Conservation (phyloP, 1,284 basidiomycete genomes). For the Xanthoconium separans region DNA sequence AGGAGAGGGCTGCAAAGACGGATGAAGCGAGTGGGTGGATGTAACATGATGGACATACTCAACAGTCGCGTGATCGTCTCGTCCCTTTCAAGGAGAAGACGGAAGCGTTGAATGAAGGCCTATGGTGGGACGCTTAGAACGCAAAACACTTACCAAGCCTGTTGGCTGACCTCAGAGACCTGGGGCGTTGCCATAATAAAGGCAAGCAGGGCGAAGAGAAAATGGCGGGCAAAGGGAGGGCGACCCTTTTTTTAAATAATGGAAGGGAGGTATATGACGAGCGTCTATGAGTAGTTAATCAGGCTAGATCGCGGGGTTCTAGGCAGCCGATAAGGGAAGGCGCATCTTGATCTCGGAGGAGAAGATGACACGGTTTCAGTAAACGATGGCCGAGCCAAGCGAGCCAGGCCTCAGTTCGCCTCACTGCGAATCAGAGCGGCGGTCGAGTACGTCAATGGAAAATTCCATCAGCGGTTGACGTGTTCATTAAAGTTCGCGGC, state of each 20-base stretch:
- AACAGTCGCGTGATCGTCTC: slow-evolving; percentile 59
- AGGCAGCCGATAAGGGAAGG: slow-evolving; percentile 35
- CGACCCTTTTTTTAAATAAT: slow-evolving; percentile 44
- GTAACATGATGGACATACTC: slow-evolving; percentile 39
- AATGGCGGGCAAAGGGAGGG: slow-evolving; percentile 35
- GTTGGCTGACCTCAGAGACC: slow-evolving; percentile 55
- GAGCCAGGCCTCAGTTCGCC: slow-evolving; percentile 31
- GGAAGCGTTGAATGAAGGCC: slow-evolving; percentile 22
- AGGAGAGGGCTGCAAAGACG: slow-evolving; percentile 52
- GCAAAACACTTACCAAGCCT: slow-evolving; percentile 51
- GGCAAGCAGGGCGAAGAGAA: slow-evolving; percentile 34
- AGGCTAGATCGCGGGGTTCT: slow-evolving; percentile 43
- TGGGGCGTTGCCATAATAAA: slow-evolving; percentile 55
- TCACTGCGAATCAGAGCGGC: slow-evolving; percentile 27
- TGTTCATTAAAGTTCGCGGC: slow-evolving; percentile 30
- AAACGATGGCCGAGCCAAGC: slow-evolving; percentile 24
- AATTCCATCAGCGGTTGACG: slow-evolving; percentile 35
- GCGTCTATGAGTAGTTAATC: slow-evolving; percentile 39
- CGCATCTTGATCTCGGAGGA: slow-evolving; percentile 21
- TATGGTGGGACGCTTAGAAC: slow-evolving; percentile 13
- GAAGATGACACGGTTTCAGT: slow-evolving; percentile 27
- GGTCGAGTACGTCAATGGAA: slow-evolving; percentile 35
- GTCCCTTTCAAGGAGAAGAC: slow-evolving; percentile 48
- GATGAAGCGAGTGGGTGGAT: slow-evolving; percentile 7
- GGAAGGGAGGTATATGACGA: slow-evolving; percentile 38